Conservation (phyloP, 495 filamentous ascomycete species). For the Xeromyces bisporus region DNA sequence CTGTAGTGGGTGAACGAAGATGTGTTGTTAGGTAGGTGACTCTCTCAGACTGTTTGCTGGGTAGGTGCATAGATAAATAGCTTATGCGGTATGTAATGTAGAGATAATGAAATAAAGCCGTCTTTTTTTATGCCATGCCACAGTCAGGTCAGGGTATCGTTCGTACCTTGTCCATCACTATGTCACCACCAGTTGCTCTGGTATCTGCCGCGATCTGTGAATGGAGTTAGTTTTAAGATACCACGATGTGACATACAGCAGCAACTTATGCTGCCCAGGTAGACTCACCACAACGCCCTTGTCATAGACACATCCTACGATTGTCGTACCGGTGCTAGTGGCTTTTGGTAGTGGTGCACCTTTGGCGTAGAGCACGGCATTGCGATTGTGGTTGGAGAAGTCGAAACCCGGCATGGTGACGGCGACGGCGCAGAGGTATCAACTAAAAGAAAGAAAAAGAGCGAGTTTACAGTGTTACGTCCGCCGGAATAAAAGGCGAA, state of each 20-base stretch:
- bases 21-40: not conserved
- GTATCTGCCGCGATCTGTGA: conserved; percentile 86
- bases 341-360: conserved; percentile 92
- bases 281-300: conserved; percentile 77
- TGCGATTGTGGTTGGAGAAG: conserved; percentile 98
- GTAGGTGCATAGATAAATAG: too few species aligned
- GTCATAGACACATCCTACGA: conserved; percentile 94
- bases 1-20: conserved; percentile 26
- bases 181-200: conserved; percentile 89
- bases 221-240: conserved; percentile 7
- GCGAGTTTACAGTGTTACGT: too few species aligned
- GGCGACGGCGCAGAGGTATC: conserved; percentile 4
- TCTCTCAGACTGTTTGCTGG: too few species aligned
- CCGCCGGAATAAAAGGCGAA: too few species aligned
- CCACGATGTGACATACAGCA: not conserved
- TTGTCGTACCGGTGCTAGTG: conserved; percentile 97
- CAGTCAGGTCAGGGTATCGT: not conserved
- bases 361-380: conserved; percentile 81
- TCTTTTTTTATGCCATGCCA: not conserved
- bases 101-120: too few species aligned
- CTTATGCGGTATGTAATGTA: too few species aligned
- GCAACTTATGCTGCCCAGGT: not conserved
- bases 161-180: conserved; percentile 90
- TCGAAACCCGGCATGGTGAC: conserved; percentile 90
- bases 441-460: too few species aligned